Evolutionary conservation across 352 stramenopile genomes (phyloP).

Genomic region (Thalassiosira livingstoniorum): DNA sequence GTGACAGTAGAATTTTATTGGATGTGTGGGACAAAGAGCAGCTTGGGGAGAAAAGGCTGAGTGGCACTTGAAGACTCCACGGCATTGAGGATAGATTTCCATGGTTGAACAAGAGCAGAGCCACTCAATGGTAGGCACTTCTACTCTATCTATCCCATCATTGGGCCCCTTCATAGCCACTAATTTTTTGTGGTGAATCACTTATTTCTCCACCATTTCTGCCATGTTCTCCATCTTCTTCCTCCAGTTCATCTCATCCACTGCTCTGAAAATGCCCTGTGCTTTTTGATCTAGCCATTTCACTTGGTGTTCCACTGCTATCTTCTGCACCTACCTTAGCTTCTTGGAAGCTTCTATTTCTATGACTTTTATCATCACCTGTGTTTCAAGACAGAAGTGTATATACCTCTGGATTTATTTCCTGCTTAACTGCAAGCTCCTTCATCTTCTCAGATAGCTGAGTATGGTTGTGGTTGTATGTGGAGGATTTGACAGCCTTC

Average conservation of each 20-base stretch:
- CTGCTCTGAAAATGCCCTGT: not conserved
- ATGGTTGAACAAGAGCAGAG: not conserved
- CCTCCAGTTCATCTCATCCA: slow-evolving; percentile 23
- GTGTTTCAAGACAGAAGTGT: not conserved
- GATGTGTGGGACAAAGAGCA: not conserved
- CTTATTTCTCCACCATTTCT: not conserved
- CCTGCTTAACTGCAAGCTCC: not conserved
- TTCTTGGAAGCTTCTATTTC: not conserved
- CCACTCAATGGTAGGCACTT: not conserved
- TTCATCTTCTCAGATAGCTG: not conserved
- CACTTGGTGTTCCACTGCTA: not conserved
- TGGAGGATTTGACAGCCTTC: not conserved
- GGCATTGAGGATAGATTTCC: not conserved
- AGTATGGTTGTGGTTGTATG: not conserved
- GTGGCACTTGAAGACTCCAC: slow-evolving; percentile 4
- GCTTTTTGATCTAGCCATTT: slow-evolving; percentile 36
- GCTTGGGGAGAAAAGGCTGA: not conserved
- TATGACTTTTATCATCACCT: not conserved
- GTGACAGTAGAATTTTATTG: not conserved
- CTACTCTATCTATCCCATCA: not conserved
- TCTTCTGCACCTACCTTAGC: slow-evolving; percentile 21
- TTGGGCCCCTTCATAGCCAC: not conserved
- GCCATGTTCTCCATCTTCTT: slow-evolving; percentile 17
- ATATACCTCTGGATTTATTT: no score
- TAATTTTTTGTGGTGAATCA: not conserved